Base-by-base conservation (phyloP, 129 eudicot species). In the Escallonia herrerae region DNA sequence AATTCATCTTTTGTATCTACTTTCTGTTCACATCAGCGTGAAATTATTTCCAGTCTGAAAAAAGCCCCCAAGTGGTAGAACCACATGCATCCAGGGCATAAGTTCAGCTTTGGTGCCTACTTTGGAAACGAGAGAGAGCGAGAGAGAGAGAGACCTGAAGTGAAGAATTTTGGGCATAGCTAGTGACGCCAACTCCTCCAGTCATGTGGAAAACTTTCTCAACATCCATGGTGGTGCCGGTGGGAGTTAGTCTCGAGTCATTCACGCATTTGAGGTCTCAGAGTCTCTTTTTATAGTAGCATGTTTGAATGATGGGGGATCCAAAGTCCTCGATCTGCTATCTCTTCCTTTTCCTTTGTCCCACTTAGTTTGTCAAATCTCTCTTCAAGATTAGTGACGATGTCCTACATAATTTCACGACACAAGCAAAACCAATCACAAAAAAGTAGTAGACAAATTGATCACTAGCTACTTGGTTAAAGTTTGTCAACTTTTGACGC, bases 151-250 rank as follows among this genome's bases (percentile, higher is more conserved):
- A 43, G 37, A 87, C 97, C 95, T 91, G 97, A 67, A 91, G 89
- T 62, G 87, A 82, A 52, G 95, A 91, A 63, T 91, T 91, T 60
- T 73, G 79, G 63, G 95, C 81, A 76, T 91, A 91, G 82, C 97
- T 91, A 59, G 90, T 75, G 13, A 81, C 84, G 60, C 90, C 97
- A 67, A 60, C 76, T 14, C 97, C 97, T 42, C 95, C 96, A 52
- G 80, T 87, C 97, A 87, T 91, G 80, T 75, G 96, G 73, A 91
- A 85, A 46, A 79, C 69, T 77, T 81, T 79, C 82, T 87, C 88
- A 15, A 91, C 83, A 75, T 87, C 97, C 97, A 91, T 91, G 68
- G n/a, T 76, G 58, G 9, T 79, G 60, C 6, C 33, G 33, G 14
- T 44, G 38, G 15, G 15, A 9, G 56, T 56, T 4, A 8, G 47